Evolutionary conservation across 192 early-diverging fungal genomes (phyloP).

Genomic region (Coemansia sp.): DNA sequence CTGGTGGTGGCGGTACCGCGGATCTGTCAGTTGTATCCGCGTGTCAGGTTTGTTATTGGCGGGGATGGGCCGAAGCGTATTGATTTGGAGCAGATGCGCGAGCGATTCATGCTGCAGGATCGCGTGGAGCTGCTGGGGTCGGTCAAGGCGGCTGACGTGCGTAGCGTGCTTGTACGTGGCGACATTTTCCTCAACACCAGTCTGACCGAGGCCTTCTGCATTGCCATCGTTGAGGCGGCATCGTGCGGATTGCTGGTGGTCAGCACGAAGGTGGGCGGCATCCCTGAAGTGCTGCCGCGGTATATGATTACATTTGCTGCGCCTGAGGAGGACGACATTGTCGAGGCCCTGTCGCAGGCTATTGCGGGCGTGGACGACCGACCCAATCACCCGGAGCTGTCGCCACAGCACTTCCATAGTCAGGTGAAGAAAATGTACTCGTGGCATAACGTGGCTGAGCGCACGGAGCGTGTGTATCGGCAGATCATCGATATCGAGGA

Average conservation of each 20-base stretch:
- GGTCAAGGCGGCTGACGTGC: constrained; percentile 80
- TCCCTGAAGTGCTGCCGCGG: constrained; percentile 93
- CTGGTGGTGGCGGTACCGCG: too few species aligned
- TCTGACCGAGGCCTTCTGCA: constrained; percentile 98
- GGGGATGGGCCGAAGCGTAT: constrained; percentile 96
- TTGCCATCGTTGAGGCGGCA: constrained; percentile 97
- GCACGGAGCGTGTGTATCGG: constrained; percentile 86
- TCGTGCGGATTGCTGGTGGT: constrained; percentile 94
- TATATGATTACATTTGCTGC: constrained; percentile 92
- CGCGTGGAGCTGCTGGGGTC: constrained; percentile 87
- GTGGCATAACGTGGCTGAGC: constrained; percentile 93
- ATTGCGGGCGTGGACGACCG: constrained; percentile 65
- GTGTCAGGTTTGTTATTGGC: constrained; percentile 92
- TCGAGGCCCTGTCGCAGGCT: constrained; percentile 70
- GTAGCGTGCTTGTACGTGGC: constrained; percentile 87
- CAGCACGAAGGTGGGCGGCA: constrained; percentile 93
- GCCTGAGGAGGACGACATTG: constrained; percentile 83
- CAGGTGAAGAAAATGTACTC: constrained; percentile 93
- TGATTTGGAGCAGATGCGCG: constrained; percentile 98
- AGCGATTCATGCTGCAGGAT: constrained; percentile 89
- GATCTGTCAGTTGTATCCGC: constrained; percentile 78
- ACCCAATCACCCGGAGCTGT: constrained; percentile 59
- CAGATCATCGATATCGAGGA: constrained; percentile 67
- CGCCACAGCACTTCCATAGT: constrained; percentile 74
- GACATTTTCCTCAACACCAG: constrained; percentile 97